Evolutionary conservation across 2,329 filamentous ascomycete genomes (phyloP).

Genomic region (Sporothrix humicola): DNA sequence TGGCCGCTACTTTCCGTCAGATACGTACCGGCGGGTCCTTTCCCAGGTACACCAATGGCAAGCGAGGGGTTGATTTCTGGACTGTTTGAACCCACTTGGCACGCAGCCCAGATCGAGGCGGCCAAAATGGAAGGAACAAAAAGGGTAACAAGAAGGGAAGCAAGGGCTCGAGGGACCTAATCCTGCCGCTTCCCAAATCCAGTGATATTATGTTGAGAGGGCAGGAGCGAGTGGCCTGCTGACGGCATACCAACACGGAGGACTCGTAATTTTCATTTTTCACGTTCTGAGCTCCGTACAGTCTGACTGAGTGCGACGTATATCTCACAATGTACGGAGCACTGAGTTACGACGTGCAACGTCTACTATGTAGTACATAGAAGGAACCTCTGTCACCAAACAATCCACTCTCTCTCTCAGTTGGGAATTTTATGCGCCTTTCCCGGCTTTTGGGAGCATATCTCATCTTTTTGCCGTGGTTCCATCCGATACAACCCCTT

Average conservation of each 20-base stretch:
- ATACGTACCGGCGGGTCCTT: slow-evolving; percentile 2
- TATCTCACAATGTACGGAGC: background rate
- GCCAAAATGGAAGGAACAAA: slow-evolving; percentile 7
- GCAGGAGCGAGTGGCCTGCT: background rate
- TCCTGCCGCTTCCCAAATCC: background rate
- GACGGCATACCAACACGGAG: background rate
- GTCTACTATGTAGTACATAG: background rate
- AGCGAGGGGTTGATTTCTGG: background rate
- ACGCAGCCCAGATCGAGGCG: background rate
- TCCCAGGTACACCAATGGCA: slow-evolving; percentile 28
- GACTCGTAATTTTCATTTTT: slow-evolving; percentile 1
- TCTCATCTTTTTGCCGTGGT: background rate
- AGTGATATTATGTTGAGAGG: background rate
- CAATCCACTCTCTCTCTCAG: background rate
- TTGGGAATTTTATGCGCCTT: background rate
- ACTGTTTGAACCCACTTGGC: slow-evolving; percentile 7
- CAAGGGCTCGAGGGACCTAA: background rate
- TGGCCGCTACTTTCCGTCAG: slow-evolving; percentile 23
- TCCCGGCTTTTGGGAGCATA: background rate
- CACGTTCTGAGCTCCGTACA: background rate
- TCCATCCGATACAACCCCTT: slow-evolving; percentile 5
- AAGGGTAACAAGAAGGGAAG: background rate
- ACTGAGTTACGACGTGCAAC: background rate
- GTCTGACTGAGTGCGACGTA: slow-evolving; percentile 10
- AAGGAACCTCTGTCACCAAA: background rate